phyloP scores from a whole-genome alignment of 176 grass and related monocot species.

The Oryza coarctata region DNA sequence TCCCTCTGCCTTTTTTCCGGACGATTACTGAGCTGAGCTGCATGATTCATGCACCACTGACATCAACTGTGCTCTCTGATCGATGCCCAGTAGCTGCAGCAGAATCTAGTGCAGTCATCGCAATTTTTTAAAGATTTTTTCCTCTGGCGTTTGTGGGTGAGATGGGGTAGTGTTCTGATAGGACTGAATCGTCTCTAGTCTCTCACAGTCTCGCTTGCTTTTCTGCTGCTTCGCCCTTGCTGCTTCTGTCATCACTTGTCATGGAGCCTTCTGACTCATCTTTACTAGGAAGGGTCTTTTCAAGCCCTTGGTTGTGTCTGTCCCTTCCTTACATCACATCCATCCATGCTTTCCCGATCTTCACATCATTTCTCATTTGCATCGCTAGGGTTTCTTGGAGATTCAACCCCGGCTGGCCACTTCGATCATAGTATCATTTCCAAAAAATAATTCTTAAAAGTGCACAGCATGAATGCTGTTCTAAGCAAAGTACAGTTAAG shows the following conservation, averaged over 20 bases:
- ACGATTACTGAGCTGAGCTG: conserved; percentile 5
- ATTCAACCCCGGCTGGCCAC: neutral
- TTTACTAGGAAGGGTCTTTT: conserved; percentile 95
- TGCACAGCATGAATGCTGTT: conserved; percentile 37
- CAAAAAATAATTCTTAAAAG: conserved; percentile 44
- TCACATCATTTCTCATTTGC: neutral
- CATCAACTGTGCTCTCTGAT: conserved; percentile 19
- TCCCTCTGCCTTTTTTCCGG: conserved; percentile 44
- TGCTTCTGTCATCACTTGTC: conserved; percentile 70
- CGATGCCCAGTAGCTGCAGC: conserved; percentile 20
- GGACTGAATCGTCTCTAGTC: conserved; percentile 42
- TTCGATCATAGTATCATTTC: conserved; percentile 46
- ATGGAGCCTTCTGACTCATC: conserved; percentile 46
- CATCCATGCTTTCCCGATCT: neutral
- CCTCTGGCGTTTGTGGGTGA: neutral
- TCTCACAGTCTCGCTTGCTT: conserved; percentile 49
- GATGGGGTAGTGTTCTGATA: conserved; percentile 44
- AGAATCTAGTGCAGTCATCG: neutral
- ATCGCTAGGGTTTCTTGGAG: conserved; percentile 50
- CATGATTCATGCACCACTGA: conserved; percentile 10
- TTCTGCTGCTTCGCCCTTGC: conserved; percentile 36
- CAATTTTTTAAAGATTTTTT: conserved; percentile 13
- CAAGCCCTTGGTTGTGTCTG: conserved; percentile 57
- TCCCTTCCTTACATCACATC: conserved; percentile 54
- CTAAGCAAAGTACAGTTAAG: conserved; percentile 24